Conservation (phyloP, 1,139 yeast genomes). For the Geotrichum phurueaensis region DNA sequence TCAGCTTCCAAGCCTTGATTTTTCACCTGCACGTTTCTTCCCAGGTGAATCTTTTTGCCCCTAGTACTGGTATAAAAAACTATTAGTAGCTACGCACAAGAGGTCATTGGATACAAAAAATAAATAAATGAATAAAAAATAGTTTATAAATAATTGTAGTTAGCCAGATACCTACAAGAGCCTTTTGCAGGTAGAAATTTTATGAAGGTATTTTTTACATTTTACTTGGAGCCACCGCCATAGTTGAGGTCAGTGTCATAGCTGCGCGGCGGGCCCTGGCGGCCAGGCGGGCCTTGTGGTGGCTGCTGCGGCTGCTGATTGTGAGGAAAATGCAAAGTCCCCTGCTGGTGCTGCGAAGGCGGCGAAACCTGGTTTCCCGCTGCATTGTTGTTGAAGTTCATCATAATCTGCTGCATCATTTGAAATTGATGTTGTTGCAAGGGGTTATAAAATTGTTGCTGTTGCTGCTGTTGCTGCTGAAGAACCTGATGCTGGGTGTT, state of each 20-base stretch:
- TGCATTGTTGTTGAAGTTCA: background rate
- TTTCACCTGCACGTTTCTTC: too few species aligned
- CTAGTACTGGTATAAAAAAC: too few species aligned
- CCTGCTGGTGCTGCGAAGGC: background rate
- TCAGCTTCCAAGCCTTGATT: too few species aligned
- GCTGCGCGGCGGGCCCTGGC: background rate
- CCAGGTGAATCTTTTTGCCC: too few species aligned
- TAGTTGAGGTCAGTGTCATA: background rate
- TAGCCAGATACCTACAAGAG: too few species aligned
- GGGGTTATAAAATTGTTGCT: background rate
- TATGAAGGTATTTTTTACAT: too few species aligned
- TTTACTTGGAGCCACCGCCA: background rate
- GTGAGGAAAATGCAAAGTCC: background rate
- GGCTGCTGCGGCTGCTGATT: background rate
- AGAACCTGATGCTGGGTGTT: background rate
- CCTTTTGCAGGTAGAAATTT: too few species aligned
- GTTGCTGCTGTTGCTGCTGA: constrained; percentile 7
- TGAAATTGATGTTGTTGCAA: constrained; percentile 4
- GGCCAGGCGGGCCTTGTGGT: background rate
- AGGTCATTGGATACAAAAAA: too few species aligned
- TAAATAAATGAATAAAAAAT: too few species aligned
- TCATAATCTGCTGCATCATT: constrained; percentile 15
- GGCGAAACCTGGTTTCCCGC: background rate
- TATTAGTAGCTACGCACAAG: too few species aligned
- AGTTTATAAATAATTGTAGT: too few species aligned